Evolutionary conservation across 192 early-diverging fungal species (phyloP), one percentile per base, ranked within the genome.

Genomic region (Thamnidium elegans): DNA sequence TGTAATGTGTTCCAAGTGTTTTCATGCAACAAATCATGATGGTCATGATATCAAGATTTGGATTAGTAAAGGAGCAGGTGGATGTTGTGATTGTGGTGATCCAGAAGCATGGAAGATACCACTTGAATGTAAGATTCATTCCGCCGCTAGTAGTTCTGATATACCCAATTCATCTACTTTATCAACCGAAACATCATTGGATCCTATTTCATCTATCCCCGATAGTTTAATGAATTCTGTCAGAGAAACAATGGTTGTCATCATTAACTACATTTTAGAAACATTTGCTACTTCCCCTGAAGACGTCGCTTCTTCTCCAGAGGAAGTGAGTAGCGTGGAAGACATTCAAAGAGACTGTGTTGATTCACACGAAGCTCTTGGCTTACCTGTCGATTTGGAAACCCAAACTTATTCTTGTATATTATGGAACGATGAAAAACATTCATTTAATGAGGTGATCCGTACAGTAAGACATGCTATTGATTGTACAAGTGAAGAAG

Each of bases 21-120:
- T 96, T 72, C 90, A 91, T 70, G 92, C 87, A 7, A 90, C 91
- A 0, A 84, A 95, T 71, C 97, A 99, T 72, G 85, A 89, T 45
- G 93, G 93, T 31, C 97, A 99, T 63, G 93, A 97, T 67, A 90
- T 91, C 1, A 89, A 87, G 39, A 95, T 98, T 71, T 87, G 84
- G 34, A 83, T 97, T 17, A 90, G 91, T 52, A 78, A 83, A 48
- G 89, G 90, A 8, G 82, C 79, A 7, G 94, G 94, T 31, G 97
- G 97, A 1, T 99, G 94, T 77, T 99, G 97, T 75, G 97, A 99
- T 76, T 99, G 97, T 72, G 96, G 95, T 32, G 97, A 99, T 70
- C 81, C 87, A 3, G 96, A 98, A 77, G 97, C 96, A 36, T 98
- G 95, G 95, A 89, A 87, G 63, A 79, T 91, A 13, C 88, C 88